Evolutionary conservation across 257 asterid genomes (phyloP).

Genomic region (Verbena officinalis): DNA sequence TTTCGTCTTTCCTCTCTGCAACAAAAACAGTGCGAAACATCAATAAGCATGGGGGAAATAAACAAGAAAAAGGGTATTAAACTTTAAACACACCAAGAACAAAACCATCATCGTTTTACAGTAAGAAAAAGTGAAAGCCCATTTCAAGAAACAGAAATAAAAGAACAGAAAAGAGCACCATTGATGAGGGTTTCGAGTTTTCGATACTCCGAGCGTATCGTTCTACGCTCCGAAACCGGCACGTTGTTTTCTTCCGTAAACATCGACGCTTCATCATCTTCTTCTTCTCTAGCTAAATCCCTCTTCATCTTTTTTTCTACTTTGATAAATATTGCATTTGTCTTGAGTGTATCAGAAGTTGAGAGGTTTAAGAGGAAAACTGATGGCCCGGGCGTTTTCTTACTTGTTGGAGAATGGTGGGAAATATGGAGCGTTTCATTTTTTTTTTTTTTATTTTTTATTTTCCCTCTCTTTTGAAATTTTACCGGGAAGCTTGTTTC

Average conservation of each 20-base stretch:
- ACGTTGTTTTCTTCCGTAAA: neutral
- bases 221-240: slow-evolving; percentile 19
- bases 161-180: slow-evolving; percentile 26
- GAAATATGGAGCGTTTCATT: neutral
- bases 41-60: neutral
- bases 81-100: neutral
- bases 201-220: slow-evolving; percentile 30
- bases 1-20: slow-evolving; percentile 46
- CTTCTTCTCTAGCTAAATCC: slow-evolving; percentile 12
- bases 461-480: slow-evolving; percentile 17
- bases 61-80: neutral
- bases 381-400: neutral
- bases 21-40: neutral
- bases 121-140: neutral
- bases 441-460: neutral
- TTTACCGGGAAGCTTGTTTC: slow-evolving; percentile 6
- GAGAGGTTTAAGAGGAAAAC: neutral
- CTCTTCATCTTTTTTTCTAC: slow-evolving; percentile 17
- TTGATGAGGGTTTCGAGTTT: slow-evolving; percentile 30
- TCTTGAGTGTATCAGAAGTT: neutral
- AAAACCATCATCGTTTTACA: neutral
- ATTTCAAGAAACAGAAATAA: too few relatives aligned
- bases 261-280: neutral
- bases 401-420: neutral
- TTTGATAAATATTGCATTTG: neutral